Percentiles rank a stretch among this genome's conserved stretches.
These are phyloP conservation scores for Epichloe glyceriae DNA, from an alignment of 2,329 filamentous ascomycete species.

Conservation along the genomic window DNA sequence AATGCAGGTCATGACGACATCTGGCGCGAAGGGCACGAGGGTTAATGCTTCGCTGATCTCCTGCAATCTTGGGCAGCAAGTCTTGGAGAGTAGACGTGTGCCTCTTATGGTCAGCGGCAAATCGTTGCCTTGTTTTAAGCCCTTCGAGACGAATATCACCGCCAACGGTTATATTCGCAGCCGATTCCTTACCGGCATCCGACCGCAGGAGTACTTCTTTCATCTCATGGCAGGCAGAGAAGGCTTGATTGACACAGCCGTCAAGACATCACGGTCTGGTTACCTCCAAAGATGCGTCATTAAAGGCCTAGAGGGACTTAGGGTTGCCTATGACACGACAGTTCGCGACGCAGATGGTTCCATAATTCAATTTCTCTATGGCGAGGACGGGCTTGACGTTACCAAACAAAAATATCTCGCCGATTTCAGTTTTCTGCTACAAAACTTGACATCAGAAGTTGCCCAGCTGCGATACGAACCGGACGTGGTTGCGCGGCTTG, in stretches of 20 bases:
- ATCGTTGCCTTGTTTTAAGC: conserved; percentile 83
- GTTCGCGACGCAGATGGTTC: conserved; percentile 90
- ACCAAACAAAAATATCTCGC: conserved; percentile 85
- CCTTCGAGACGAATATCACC: conserved; percentile 77
- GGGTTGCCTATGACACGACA: conserved; percentile 84
- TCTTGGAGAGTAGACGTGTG: conserved; percentile 86
- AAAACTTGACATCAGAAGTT: conserved; percentile 73
- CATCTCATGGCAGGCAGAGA: conserved; percentile 99
- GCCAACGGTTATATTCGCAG: conserved; percentile 91
- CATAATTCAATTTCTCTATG: conserved; percentile 89
- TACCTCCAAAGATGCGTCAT: conserved; percentile 95
- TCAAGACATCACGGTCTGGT: conserved; percentile 94
- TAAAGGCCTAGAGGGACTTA: conserved; percentile 94
- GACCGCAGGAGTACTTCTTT: conserved; percentile 97
- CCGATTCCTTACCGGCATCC: conserved; percentile 94
- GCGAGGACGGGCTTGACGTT: conserved; percentile 89
- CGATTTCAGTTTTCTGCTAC: conserved; percentile 80
- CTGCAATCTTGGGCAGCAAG: conserved; percentile 92
- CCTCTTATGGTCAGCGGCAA: conserved; percentile 98
- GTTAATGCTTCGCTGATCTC: conserved; percentile 98
- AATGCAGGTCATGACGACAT: conserved; percentile 98
- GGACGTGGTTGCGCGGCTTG: conserved; percentile 31
- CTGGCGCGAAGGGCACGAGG: conserved; percentile 81
- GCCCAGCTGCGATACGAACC: conserved; percentile 58
- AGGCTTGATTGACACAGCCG: conserved; percentile 95